Evolutionary conservation across 225 moss, liverwort and hornwort genomes (phyloP), one percentile per base, ranked within the genome.

Genomic region (Takakia lepidozioides): DNA sequence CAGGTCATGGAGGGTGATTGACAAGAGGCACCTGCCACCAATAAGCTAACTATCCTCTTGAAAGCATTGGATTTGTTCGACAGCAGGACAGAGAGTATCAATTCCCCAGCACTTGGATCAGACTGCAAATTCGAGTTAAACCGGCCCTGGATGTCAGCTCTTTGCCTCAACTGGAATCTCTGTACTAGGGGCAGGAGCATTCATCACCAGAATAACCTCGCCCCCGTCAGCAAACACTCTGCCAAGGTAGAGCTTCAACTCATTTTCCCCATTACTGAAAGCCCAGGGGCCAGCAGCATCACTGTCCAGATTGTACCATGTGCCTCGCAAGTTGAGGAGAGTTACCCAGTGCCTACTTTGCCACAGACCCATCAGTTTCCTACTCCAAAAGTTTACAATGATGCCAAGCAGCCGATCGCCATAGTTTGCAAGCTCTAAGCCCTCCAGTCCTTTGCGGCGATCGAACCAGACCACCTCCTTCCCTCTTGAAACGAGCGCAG

Each of bases 231-330:
- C 38, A 18, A 84, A 40, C 3, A 81, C 67, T 1, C 5, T 49
- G 3, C 71, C 57, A 30, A 91, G 60, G 40, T 69, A 98, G 20
- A 19, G 55, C 50, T 56, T 57, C 41, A 98, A 61, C 27, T 64
- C 84, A 21, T 35, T 74, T 41, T 73, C 72, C 0, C 75, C 87
- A 32, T 67, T 39, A 39, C 20, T 58, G 17, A 88, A 62, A 14
- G 64, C 50, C 24, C 57, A 18, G 1, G 93, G 88, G 2, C 61
- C 72, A 4, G 56, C 35, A 2, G 60, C 26, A 42, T 85, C 80
- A 37, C 98, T 98, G 61, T 98, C 98, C 24, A 98, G 46, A 50
- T 91, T 81, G 52, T 83, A 98, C 98, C 98, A 98, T 19, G 46
- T 1, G 27, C 81, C 87, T 11, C 76, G 59, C 14, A 91, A 46